Conservation (phyloP, 2,329 filamentous ascomycete species). For the Xylariaceae sp. region DNA sequence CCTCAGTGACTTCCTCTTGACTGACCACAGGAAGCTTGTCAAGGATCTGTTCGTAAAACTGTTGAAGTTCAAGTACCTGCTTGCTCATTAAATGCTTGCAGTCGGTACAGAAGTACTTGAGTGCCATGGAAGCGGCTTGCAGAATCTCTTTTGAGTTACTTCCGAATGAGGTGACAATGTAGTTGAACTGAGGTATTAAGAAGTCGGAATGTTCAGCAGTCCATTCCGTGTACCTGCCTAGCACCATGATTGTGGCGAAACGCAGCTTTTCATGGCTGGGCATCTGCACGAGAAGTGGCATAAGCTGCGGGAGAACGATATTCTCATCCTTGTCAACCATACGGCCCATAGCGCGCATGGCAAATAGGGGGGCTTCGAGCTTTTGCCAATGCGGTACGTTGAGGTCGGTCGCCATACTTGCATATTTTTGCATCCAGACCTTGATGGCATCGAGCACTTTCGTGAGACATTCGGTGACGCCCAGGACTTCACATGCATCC, state of each 20-base stretch:
- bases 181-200: conserved; percentile 86
- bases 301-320: conserved; percentile 82
- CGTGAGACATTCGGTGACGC: conserved; percentile 80
- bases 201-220: conserved; percentile 91
- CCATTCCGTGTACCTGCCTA: conserved; percentile 97
- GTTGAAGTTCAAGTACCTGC: conserved; percentile 80
- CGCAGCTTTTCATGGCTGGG: conserved; percentile 96
- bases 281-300: conserved; percentile 89
- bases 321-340: conserved; percentile 91
- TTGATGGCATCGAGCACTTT: conserved; percentile 87
- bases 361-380: conserved; percentile 89
- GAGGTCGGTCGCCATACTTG: conserved; percentile 63
- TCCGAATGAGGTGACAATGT: conserved; percentile 89
- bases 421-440: conserved; percentile 80
- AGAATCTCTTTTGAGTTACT: conserved; percentile 86
- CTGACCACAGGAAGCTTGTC: conserved; percentile 79
- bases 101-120: conserved; percentile 96
- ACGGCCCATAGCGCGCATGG: conserved; percentile 89
- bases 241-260: conserved; percentile 96
- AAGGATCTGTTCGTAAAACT: conserved; percentile 85
- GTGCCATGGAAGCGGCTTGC: conserved; percentile 82
- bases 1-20: conserved; percentile 94
- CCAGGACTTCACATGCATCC: conserved; percentile 94
- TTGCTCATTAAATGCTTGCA: conserved; percentile 80
- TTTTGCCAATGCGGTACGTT: conserved; percentile 93